Conservation (phyloP, 345 rosid genomes). For the Moringa oleifera region DNA sequence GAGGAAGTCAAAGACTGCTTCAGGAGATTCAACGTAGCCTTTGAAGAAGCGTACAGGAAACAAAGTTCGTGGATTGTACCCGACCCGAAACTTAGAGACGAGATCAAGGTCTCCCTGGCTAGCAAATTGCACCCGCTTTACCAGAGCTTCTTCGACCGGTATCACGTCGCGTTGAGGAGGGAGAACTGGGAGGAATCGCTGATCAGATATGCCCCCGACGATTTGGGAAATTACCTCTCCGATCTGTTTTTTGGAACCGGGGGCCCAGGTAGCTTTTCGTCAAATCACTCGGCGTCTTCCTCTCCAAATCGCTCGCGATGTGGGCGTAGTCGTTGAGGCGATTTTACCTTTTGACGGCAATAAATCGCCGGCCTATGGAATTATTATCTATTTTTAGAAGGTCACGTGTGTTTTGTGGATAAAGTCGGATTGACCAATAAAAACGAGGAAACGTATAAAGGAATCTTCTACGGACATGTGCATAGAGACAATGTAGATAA, state of each 20-base stretch:
- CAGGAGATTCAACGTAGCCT: conserved; percentile 37
- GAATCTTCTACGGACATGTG: not conserved
- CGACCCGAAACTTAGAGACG: conserved; percentile 49
- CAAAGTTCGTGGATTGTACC: conserved; percentile 59
- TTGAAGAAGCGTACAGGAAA: conserved; percentile 48
- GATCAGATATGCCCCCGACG: conserved; percentile 59
- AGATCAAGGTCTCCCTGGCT: conserved; percentile 45
- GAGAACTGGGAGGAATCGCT: conserved; percentile 10
- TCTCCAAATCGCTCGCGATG: not conserved
- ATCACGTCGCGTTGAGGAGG: conserved; percentile 21
- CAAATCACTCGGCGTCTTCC: not conserved
- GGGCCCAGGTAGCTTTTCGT: conserved; percentile 19
- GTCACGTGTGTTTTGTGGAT: not conserved
- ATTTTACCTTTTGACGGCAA: not conserved
- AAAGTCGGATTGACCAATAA: not conserved
- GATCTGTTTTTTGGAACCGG: conserved; percentile 32
- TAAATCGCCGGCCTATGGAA: not conserved
- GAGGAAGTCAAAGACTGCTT: conserved; percentile 32
- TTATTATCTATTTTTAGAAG: not conserved
- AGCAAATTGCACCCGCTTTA: conserved; percentile 41
- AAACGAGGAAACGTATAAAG: too few species aligned
- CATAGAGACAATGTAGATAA: not conserved
- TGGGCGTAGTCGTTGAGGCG: not conserved
- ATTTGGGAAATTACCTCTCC: conserved; percentile 49
- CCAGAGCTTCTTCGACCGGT: conserved; percentile 27